Evolutionary conservation across 306 rosid genomes (phyloP), one percentile per base, ranked within the genome.

Genomic region (Alnus glutinosa): DNA sequence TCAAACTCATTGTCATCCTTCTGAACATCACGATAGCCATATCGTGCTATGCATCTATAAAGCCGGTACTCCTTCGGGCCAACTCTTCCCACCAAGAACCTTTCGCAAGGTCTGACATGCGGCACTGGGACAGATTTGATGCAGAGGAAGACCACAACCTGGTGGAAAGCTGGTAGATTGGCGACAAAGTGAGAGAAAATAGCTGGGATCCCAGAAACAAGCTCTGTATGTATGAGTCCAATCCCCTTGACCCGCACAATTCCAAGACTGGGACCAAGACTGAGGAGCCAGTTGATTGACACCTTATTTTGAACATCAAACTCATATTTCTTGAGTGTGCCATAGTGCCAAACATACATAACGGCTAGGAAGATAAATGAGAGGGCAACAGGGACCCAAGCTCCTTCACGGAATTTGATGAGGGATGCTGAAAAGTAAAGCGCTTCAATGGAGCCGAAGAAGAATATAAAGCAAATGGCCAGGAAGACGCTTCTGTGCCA

Each of bases 371-470:
- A 96, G 85, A 91, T 93, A 78, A 96, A 70, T 9, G 99, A 93
- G 48, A 96, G 99, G 18, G 94, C 98, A 73, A 96, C 64, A 8
- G 99, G 99, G 71, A 96, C 97, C 99, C 99, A 96, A 1, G 98
- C 99, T 47, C 99, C 99, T 76, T 96, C 98, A 28, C 83, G 90
- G 84, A 96, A 96, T 87, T 96, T 96, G 83, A 91, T 96, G 84
- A 96, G 92, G 9, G 99, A 91, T 32, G 99, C 99, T 32, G 99
- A 93, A 88, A 96, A 96, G 88, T 96, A 96, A 80, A 96, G 98
- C 58, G 96, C 97, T 79, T 96, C 99, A 64, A 96, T 84, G 79
- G 92, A 96, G 75, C 99, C 99, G 28, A 96, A 96, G 91, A 96
- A 87, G 83, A 96, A 63, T 75, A 93, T 19, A 79, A 96, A 96